Evolutionary conservation across 495 filamentous ascomycete genomes (phyloP).

Genomic region (Xylaria cubensis): DNA sequence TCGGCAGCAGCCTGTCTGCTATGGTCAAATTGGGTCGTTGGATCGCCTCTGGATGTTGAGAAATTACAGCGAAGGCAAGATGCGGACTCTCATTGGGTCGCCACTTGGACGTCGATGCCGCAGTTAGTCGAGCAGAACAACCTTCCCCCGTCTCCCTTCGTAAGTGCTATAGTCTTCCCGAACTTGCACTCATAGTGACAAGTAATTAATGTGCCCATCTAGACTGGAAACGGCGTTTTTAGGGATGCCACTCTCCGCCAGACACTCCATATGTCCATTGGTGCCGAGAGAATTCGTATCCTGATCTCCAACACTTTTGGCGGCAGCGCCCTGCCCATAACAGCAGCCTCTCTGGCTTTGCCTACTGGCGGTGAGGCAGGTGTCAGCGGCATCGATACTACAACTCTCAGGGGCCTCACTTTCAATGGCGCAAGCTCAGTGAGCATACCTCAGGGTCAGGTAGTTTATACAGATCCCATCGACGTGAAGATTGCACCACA

Average conservation of each 20-base stretch:
- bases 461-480: slow-evolving; percentile 69
- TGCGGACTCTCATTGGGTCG: slow-evolving; percentile 63
- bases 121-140: slow-evolving; percentile 69
- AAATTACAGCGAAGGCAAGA: slow-evolving; percentile 28
- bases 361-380: slow-evolving; percentile 60
- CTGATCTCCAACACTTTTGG: slow-evolving; percentile 75
- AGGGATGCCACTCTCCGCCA: slow-evolving; percentile 70
- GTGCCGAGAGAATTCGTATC: slow-evolving; percentile 62
- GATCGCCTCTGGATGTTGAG: slow-evolving; percentile 22
- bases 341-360: slow-evolving; percentile 62
- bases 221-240: slow-evolving; percentile 40
- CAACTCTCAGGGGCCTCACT: slow-evolving; percentile 58
- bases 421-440: slow-evolving; percentile 61
- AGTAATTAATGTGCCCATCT: slow-evolving; percentile 11
- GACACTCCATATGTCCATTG: slow-evolving; percentile 66
- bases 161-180: slow-evolving; percentile 41
- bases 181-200: not conserved
- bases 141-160: slow-evolving; percentile 65
- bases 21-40: slow-evolving; percentile 29
- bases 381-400: slow-evolving; percentile 55
- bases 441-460: slow-evolving; percentile 63
- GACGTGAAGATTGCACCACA: slow-evolving; percentile 57
- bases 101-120: slow-evolving; percentile 71
- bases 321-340: slow-evolving; percentile 64
- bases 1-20: slow-evolving; percentile 33